phyloP scores from a whole-genome alignment of 345 rosid species.

The Melaleuca alternifolia region DNA sequence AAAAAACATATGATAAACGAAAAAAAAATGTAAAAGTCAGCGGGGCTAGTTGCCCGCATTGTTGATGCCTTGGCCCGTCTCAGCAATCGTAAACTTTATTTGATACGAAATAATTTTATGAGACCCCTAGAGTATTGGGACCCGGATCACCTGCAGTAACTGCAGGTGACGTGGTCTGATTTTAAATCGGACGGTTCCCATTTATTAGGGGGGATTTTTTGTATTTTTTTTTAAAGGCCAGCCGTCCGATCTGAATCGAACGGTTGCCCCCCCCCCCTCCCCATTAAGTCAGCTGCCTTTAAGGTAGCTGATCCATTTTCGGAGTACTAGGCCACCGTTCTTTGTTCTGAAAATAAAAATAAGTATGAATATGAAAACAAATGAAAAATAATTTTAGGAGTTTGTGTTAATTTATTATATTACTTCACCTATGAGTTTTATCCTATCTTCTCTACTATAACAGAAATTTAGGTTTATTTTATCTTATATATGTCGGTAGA shows the following conservation, averaged over 20 bases:
- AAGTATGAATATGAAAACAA: not conserved
- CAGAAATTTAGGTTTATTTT: not conserved
- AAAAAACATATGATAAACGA: not conserved
- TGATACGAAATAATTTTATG: not conserved
- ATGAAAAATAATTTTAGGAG: not conserved
- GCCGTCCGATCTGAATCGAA: too few relatives aligned
- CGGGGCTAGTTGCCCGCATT: too few relatives aligned
- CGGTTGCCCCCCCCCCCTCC: too few relatives aligned
- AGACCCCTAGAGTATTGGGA: too few relatives aligned
- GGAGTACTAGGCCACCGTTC: not conserved
- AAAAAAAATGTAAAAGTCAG: not conserved
- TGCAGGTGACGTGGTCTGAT: too few relatives aligned
- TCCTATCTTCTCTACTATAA: not conserved
- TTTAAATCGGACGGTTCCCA: too few relatives aligned
- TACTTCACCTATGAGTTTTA: not conserved
- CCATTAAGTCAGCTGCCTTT: too few relatives aligned
- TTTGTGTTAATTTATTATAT: not conserved
- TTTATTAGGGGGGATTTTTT: too few relatives aligned
- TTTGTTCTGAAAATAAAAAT: not conserved
- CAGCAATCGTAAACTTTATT: not conserved
- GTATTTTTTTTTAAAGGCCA: too few relatives aligned
- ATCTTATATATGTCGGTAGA: not conserved
- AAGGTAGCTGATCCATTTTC: too few relatives aligned
- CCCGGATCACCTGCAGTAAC: too few relatives aligned
- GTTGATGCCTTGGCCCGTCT: not conserved